Conservation (phyloP, 805 yeast species). For the Sugiyamaella qingdaonensis region DNA sequence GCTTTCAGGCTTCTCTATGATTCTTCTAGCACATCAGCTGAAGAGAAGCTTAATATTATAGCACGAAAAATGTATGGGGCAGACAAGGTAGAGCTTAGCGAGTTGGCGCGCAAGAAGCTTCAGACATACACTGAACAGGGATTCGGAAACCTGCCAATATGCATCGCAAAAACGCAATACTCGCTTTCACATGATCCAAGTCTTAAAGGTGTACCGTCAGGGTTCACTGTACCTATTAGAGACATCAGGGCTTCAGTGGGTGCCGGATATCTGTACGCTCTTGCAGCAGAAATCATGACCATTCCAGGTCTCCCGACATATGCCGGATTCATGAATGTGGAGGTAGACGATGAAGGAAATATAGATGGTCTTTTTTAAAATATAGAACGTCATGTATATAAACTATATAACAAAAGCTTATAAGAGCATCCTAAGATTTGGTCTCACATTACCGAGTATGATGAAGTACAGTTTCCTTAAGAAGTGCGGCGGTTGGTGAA, state of each 20-base stretch:
- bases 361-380: slow-evolving; percentile 83
- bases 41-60: slow-evolving; percentile 71
- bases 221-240: slow-evolving; percentile 88
- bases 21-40: slow-evolving; percentile 61
- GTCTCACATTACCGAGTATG: too few relatives aligned
- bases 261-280: slow-evolving; percentile 93
- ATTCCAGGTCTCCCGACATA: slow-evolving; percentile 96
- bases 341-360: slow-evolving; percentile 83
- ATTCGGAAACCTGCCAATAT: slow-evolving; percentile 84
- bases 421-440: too few relatives aligned
- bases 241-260: slow-evolving; percentile 94
- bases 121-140: slow-evolving; percentile 83
- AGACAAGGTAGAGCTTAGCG: slow-evolving; percentile 71
- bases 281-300: slow-evolving; percentile 95
- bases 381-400: background rate
- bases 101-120: slow-evolving; percentile 75
- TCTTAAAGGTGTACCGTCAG: slow-evolving; percentile 92
- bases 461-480: too few relatives aligned
- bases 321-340: slow-evolving; percentile 96
- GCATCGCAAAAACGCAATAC: slow-evolving; percentile 97
- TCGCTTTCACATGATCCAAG: slow-evolving; percentile 91
- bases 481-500: too few relatives aligned
- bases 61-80: slow-evolving; percentile 94
- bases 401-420: background rate
- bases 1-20: slow-evolving; percentile 65